Evolutionary conservation across 2,329 filamentous ascomycete genomes (phyloP).

Genomic region (Meredithiella fracta): DNA sequence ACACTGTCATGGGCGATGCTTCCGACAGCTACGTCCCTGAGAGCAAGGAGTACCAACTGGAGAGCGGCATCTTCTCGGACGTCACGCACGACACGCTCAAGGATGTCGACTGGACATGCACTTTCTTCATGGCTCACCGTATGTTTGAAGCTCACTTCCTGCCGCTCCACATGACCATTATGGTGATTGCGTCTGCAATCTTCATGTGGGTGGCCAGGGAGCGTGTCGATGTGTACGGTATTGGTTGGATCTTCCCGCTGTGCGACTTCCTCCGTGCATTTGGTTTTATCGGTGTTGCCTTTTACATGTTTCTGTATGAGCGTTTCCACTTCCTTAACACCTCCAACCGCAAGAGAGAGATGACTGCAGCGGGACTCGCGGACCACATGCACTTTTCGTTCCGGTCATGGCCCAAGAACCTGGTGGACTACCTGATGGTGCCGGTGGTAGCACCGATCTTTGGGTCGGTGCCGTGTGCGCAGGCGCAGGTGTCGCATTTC

Average conservation of each 20-base stretch:
- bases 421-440: conserved; percentile 46
- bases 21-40: conserved; percentile 34
- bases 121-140: conserved; percentile 44
- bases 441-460: conserved; percentile 52
- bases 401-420: conserved; percentile 37
- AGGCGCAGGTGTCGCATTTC: conserved; percentile 53
- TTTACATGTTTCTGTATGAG: conserved; percentile 52
- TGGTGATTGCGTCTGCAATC: conserved; percentile 44
- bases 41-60: conserved; percentile 27
- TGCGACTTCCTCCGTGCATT: conserved; percentile 43
- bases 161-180: conserved; percentile 48
- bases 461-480: conserved; percentile 48
- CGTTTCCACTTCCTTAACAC: conserved; percentile 48
- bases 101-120: conserved; percentile 36
- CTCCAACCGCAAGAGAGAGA: conserved; percentile 44
- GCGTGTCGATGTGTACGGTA: conserved; percentile 32
- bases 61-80: conserved; percentile 39
- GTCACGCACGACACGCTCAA: conserved; percentile 35
- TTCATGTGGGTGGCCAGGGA: conserved; percentile 39
- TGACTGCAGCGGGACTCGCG: conserved; percentile 46
- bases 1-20: conserved; percentile 27
- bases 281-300: conserved; percentile 45
- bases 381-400: conserved; percentile 50
- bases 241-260: conserved; percentile 42
- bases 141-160: conserved; percentile 62